Evolutionary conservation across 805 yeast species (phyloP), one percentile per base, ranked within the genome.

Genomic region (Candida boidinii): DNA sequence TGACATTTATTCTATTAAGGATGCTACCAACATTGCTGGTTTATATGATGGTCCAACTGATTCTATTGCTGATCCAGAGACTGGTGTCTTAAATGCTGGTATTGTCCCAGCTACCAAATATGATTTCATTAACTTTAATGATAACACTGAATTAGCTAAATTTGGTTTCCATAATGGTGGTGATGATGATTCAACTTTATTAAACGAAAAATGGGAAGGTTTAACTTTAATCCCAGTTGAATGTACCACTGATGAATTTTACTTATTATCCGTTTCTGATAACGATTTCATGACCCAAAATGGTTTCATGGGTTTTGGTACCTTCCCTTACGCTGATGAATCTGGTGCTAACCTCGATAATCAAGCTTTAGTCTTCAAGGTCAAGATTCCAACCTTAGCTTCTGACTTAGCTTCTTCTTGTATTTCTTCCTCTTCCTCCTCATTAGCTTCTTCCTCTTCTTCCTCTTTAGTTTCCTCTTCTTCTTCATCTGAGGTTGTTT

Each of bases 171-270:
- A 51, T 36, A 54, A 54, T 36, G 60, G 60, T 33, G 60, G 58
- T 29, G 46, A 28, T 3, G 45, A 45, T 25, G 51, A 51, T 36
- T 23, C 27, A 7, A 22, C 20, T 14, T 35, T 53, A 28, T 34
- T 54, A 22, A 54, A 54, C 34, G 58, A 54, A 31, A 54, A 54
- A 35, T 54, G 58, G 60, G 60, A 54, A 34, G 56, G 56, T 33
- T 35, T 54, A 33, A 40, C 51, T 12, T 35, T 53, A 28, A 43
- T 54, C 33, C 58, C 60, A 17, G 43, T 51, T 26, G 44, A 48
- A 28, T 50, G 56, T 31, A 47, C 57, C 13, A 37, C 39, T 11
- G 57, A 53, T 37, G 58, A 51, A 33, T 54, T 46, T 29, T 54
- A 37, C 37, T 26, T 54, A 16, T 28, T 54, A 13, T 29, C 48